phyloP scores from a whole-genome alignment of 331 rosid species.

The Quercus phellos region DNA sequence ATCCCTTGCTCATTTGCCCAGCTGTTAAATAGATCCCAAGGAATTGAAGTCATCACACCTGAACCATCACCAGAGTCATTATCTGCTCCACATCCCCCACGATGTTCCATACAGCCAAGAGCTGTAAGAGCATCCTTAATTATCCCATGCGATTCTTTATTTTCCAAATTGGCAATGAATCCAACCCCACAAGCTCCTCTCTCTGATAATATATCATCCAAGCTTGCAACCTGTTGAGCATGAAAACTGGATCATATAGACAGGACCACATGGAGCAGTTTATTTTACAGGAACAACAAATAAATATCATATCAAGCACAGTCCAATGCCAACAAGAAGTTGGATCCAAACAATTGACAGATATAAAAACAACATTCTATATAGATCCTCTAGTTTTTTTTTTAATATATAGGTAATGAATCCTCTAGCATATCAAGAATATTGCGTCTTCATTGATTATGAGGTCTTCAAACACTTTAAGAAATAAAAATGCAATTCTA shows the following conservation, averaged over 20 bases:
- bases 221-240: conserved; percentile 67
- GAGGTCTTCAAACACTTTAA: background rate
- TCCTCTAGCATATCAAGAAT: background rate
- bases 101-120: conserved; percentile 98
- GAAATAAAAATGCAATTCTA: background rate
- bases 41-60: conserved; percentile 84
- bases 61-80: conserved; percentile 98
- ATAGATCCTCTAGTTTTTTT: too few species aligned
- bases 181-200: conserved; percentile 99
- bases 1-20: conserved; percentile 86
- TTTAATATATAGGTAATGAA: too few species aligned
- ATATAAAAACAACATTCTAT: background rate
- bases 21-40: conserved; percentile 86
- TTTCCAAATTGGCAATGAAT: conserved; percentile 88
- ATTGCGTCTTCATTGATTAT: background rate
- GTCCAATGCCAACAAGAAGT: background rate
- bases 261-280: conserved; percentile 8
- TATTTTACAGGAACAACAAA: conserved; percentile 20
- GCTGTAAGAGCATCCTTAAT: conserved; percentile 86
- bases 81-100: conserved; percentile 99
- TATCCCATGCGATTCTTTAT: conserved; percentile 66
- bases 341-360: background rate
- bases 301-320: conserved; percentile 3
- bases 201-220: conserved; percentile 83
- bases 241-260: conserved; percentile 19